A percentile compares a stretch with the other conserved stretches of the same genome.
These are phyloP conservation scores for Loxodes magnus DNA, from an alignment of 73 alveolate species.

Conservation along the genomic window DNA sequence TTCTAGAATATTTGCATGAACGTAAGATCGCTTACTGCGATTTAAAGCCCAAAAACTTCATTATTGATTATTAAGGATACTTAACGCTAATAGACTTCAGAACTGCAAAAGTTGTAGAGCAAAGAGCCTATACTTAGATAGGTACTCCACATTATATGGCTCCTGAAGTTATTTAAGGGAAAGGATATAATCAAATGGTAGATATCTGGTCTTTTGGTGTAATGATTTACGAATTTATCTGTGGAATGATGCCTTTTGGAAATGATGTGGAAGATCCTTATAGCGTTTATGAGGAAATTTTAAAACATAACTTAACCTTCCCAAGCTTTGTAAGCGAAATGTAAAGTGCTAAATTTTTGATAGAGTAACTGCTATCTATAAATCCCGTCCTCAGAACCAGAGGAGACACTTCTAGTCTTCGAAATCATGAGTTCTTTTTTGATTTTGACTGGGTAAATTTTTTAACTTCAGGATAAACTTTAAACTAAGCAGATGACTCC, in stretches of 20 bases:
- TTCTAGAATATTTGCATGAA: slow-evolving; percentile 44
- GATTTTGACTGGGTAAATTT: slow-evolving; percentile 27
- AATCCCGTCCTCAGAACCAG: neutral
- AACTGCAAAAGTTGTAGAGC: slow-evolving; percentile 33
- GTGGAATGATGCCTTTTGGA: slow-evolving; percentile 52
- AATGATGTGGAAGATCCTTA: slow-evolving; percentile 44
- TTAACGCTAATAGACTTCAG: slow-evolving; percentile 46
- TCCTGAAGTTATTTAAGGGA: slow-evolving; percentile 48
- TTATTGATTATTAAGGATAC: slow-evolving; percentile 37
- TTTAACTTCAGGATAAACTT: neutral
- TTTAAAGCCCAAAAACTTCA: slow-evolving; percentile 44
- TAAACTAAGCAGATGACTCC: neutral
- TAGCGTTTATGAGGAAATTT: slow-evolving; percentile 15
- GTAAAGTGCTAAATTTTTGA: neutral
- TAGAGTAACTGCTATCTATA: neutral
- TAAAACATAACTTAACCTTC: neutral
- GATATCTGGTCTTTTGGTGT: slow-evolving; percentile 50
- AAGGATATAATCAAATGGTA: slow-evolving; percentile 28
- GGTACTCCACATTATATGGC: slow-evolving; percentile 65
- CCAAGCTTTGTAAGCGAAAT: neutral
- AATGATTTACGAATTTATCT: slow-evolving; percentile 35
- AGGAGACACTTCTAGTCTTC: slow-evolving; percentile 14
- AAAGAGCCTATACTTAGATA: slow-evolving; percentile 31
- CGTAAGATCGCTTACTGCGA: slow-evolving; percentile 31
- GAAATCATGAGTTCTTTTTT: slow-evolving; percentile 33